These are phyloP conservation scores for Volvariella surrecta DNA, from an alignment of 1,284 basidiomycete genomes.

Conservation along the genomic window DNA sequence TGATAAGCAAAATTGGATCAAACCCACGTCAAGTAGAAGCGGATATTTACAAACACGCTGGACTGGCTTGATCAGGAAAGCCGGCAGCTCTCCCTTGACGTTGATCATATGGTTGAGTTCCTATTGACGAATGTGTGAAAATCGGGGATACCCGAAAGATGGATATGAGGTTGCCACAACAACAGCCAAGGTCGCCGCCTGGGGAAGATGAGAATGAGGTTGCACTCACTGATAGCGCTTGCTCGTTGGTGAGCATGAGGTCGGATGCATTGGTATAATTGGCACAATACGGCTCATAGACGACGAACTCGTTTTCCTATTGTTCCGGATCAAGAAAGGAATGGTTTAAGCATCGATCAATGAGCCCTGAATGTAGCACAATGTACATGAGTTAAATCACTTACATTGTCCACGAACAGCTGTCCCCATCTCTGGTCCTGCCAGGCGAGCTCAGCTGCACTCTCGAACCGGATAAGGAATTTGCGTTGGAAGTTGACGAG, in stretches of 20 bases:
- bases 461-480: constrained; percentile 92
- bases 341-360: constrained; percentile 25
- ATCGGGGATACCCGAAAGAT: constrained; percentile 19
- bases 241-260: constrained; percentile 79
- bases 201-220: constrained; percentile 11
- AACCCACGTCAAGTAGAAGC: constrained; percentile 73
- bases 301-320: constrained; percentile 90
- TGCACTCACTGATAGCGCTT: constrained; percentile 69
- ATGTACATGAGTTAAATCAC: constrained; percentile 28
- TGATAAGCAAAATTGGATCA: constrained; percentile 11
- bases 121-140: constrained; percentile 36
- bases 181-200: constrained; percentile 18
- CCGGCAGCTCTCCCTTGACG: constrained; percentile 81
- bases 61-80: constrained; percentile 87
- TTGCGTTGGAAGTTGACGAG: constrained; percentile 95
- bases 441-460: constrained; percentile 77
- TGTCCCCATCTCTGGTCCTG: constrained; percentile 86
- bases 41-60: constrained; percentile 93
- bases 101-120: constrained; percentile 72
- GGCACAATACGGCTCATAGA: constrained; percentile 97
- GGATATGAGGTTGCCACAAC: constrained; percentile 31
- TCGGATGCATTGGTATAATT: constrained; percentile 89
- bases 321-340: constrained; percentile 16
- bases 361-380: constrained; percentile 26
- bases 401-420: constrained; percentile 73